Percentiles rank a stretch among this genome's conserved stretches.
These are phyloP conservation scores for Pythium volutum DNA, from an alignment of 352 stramenopile species.

Conservation along the genomic window DNA sequence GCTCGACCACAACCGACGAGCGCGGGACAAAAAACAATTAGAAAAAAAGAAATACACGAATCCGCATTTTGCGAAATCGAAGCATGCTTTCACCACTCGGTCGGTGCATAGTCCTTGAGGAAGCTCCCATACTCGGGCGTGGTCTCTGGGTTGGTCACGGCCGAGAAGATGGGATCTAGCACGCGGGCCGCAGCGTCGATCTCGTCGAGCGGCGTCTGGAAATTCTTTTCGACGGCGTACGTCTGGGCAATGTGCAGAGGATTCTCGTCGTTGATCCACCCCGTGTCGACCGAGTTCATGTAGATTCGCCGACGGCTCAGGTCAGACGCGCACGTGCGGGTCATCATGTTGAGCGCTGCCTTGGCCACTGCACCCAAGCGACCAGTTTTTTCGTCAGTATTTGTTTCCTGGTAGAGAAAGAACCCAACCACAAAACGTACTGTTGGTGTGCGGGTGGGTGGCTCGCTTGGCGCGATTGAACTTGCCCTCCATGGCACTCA, in stretches of 20 bases:
- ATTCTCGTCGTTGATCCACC: slow-evolving; percentile 99
- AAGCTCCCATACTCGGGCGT: slow-evolving; percentile 60
- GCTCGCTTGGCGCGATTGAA: slow-evolving; percentile 97
- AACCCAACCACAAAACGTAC: slow-evolving; percentile 3
- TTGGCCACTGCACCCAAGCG: slow-evolving; percentile 79
- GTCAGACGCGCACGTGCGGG: slow-evolving; percentile 92
- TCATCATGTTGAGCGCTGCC: slow-evolving; percentile 98
- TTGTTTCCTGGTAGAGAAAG: neutral
- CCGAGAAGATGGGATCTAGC: slow-evolving; percentile 93
- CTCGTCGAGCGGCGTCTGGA: slow-evolving; percentile 97
- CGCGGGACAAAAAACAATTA: slow-evolving; percentile 14
- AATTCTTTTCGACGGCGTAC: slow-evolving; percentile 84
- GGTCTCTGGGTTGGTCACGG: slow-evolving; percentile 27
- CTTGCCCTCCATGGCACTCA: slow-evolving; percentile 98
- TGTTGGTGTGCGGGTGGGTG: slow-evolving; percentile 97
- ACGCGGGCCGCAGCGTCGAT: slow-evolving; percentile 94
- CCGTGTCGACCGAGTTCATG: slow-evolving; percentile 97
- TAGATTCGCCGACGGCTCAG: slow-evolving; percentile 91
- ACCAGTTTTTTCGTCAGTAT: no score
- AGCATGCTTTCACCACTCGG: slow-evolving; percentile 64
- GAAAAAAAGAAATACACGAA: slow-evolving; percentile 17
- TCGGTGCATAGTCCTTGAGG: slow-evolving; percentile 86
- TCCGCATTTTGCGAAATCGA: slow-evolving; percentile 11
- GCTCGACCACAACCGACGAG: neutral
- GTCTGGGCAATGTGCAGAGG: slow-evolving; percentile 89